A percentile compares a stretch with the other conserved stretches of the same genome.
These are phyloP conservation scores for Niveomyces coronatus DNA, from an alignment of 2,329 filamentous ascomycete genomes.

Conservation along the genomic window DNA sequence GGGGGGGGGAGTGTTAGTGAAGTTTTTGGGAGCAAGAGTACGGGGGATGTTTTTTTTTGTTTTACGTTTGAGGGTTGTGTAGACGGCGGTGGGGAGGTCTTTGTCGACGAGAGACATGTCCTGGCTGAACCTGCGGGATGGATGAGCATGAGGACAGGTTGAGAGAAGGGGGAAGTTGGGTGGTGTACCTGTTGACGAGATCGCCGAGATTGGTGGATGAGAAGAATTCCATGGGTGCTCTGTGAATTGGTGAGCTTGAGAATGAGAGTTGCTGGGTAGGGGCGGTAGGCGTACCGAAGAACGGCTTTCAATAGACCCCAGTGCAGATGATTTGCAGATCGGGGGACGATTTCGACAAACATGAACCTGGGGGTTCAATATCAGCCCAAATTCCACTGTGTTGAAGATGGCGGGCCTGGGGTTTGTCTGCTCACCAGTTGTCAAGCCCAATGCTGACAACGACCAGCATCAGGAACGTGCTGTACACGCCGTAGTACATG, in stretches of 20 bases:
- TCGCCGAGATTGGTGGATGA: conserved; percentile 13
- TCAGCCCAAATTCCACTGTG: conserved; percentile 2
- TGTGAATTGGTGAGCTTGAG: background rate
- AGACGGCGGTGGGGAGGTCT: conserved; percentile 5
- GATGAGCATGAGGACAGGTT: background rate
- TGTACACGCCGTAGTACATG: conserved; percentile 2
- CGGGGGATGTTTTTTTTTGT: too few species aligned
- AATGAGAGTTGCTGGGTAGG: background rate
- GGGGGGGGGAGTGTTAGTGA: too few species aligned
- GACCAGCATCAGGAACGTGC: background rate
- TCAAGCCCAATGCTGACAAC: background rate
- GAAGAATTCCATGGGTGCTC: conserved; percentile 13
- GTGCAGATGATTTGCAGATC: conserved; percentile 1
- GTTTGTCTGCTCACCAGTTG: conserved; percentile 3
- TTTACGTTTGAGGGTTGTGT: background rate
- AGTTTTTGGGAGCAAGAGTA: too few species aligned
- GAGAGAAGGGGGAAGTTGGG: background rate
- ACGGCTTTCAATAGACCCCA: background rate
- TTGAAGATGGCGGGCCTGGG: conserved; percentile 4
- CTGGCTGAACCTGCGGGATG: conserved; percentile 14
- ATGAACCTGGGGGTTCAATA: background rate
- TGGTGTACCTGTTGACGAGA: conserved; percentile 11
- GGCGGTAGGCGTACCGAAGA: background rate
- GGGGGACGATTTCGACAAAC: conserved; percentile 2
- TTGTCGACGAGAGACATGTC: conserved; percentile 4